phyloP scores from a whole-genome alignment of 2,329 filamentous ascomycete genomes.

The Epicoccum nigrum region DNA sequence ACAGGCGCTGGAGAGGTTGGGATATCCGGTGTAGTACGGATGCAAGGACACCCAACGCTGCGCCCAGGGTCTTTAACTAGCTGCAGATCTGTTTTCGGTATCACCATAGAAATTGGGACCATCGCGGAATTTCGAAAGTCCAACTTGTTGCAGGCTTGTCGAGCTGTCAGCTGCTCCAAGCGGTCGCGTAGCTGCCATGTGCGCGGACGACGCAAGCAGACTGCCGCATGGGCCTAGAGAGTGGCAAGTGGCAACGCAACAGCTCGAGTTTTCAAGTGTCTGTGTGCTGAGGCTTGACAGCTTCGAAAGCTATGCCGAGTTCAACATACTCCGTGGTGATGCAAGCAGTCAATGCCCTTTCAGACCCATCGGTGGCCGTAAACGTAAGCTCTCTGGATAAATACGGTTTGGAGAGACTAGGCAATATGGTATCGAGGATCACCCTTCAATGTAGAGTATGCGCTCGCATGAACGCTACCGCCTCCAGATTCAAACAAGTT shows the following conservation, averaged over 20 bases:
- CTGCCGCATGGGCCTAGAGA: constrained; percentile 4
- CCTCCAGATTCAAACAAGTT: constrained; percentile 1
- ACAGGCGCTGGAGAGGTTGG: background rate
- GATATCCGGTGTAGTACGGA: background rate
- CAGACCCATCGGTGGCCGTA: background rate
- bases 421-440: background rate
- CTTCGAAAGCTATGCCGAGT: background rate
- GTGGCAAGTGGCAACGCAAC: constrained; percentile 7
- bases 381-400: background rate
- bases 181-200: constrained; percentile 15
- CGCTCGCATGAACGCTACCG: constrained; percentile 6
- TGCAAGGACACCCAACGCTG: background rate
- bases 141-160: background rate
- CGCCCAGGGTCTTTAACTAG: background rate
- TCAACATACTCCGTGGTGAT: background rate
- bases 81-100: constrained; percentile 5
- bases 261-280: background rate
- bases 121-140: background rate
- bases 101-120: background rate
- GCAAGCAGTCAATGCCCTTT: background rate
- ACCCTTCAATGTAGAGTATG: background rate
- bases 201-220: constrained; percentile 3
- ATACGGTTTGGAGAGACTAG: constrained; percentile 12
- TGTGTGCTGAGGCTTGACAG: background rate
- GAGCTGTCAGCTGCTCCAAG: constrained; percentile 2